Base-by-base conservation (phyloP, 2,329 filamentous ascomycete genomes). In the Achaetomium macrosporum region DNA sequence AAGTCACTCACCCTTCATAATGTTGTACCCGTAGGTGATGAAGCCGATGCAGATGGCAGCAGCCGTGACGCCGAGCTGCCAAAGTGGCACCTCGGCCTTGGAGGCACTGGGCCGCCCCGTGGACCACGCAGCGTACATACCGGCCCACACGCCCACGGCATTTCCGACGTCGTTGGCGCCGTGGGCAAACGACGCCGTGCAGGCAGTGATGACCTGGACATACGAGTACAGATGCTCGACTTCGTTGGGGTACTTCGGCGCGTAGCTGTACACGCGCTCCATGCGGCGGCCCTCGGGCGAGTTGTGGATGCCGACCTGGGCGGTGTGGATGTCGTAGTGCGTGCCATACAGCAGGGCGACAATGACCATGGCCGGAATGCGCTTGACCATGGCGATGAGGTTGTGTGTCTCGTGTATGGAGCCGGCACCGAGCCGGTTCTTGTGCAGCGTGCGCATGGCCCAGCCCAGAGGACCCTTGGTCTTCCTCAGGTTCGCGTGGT, bases 261-360 rank as follows among this genome's bases (percentile, higher is more conserved):
- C 84, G 50, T 77, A 66, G 31, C 73, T 73, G 66, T 89, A 89
- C 53, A 87, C 83, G 41, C 78, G 74, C 63, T 78, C 72, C 85
- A 89, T 88, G 56, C 87, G 84, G 35, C 72, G 72, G 54, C 86
- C 87, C 56, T 90, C 87, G 7, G 86, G 86, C 1, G 87, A 89
- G 19, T 86, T 86, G 12, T 74, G 65, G 42, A 88, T 77, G 65
- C 87, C 87, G 48, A 76, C 75, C 73, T 90, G 87, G 5, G 85
- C 85, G 45, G 80, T 77, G 76, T 91, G 87, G 64, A 91, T 92
- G 61, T 92, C 88, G 71, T 91, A 92, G 76, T 91, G 76, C 25
- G 85, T 66, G 68, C 88, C 88, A 66, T 92, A 92, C 47, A 90
- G 78, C 15, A 75, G 65, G 51, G 76, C 86, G 58, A 74, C 75